A percentile compares a stretch with the other conserved stretches of the same genome.
These are phyloP conservation scores for Tolypocladium ovalisporum DNA, from an alignment of 2,329 filamentous ascomycete species.

Conservation along the genomic window DNA sequence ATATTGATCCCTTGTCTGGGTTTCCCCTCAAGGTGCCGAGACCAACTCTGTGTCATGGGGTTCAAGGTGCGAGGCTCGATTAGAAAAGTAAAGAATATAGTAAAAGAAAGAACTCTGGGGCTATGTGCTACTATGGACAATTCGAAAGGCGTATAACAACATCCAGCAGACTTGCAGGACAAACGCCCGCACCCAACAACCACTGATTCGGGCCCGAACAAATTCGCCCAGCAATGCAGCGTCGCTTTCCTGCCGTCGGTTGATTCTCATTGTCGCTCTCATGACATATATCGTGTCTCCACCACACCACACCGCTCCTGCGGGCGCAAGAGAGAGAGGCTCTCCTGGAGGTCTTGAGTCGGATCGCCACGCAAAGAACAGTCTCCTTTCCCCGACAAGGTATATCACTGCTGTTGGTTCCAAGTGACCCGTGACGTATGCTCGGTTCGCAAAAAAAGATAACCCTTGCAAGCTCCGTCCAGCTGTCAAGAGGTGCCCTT, in stretches of 20 bases:
- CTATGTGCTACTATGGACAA: slow-evolving; percentile 25
- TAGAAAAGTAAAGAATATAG: slow-evolving; percentile 26
- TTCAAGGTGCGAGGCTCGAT: slow-evolving; percentile 23
- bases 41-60: slow-evolving; percentile 19
- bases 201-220: background rate
- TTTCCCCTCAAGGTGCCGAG: slow-evolving; percentile 10
- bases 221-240: background rate
- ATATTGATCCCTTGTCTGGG: background rate
- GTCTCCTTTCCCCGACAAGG: slow-evolving; percentile 10
- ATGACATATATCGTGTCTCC: background rate
- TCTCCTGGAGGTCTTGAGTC: slow-evolving; percentile 5
- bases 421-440: slow-evolving; percentile 19
- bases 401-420: slow-evolving; percentile 13
- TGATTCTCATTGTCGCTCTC: background rate
- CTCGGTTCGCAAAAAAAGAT: slow-evolving; percentile 17
- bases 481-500: slow-evolving; percentile 22
- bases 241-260: background rate
- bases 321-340: slow-evolving; percentile 9
- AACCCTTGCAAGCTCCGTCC: slow-evolving; percentile 4
- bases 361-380: slow-evolving; percentile 8
- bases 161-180: slow-evolving; percentile 5
- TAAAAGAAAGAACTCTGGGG: slow-evolving; percentile 21
- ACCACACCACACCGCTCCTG: slow-evolving; percentile 9
- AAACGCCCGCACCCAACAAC: slow-evolving; percentile 1
- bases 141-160: slow-evolving; percentile 18